Percentiles rank a stretch among this genome's conserved stretches.
Evolutionary conservation across 208 protist genomes (phyloP).

Genomic region (Acanthamoeba lenticulata): DNA sequence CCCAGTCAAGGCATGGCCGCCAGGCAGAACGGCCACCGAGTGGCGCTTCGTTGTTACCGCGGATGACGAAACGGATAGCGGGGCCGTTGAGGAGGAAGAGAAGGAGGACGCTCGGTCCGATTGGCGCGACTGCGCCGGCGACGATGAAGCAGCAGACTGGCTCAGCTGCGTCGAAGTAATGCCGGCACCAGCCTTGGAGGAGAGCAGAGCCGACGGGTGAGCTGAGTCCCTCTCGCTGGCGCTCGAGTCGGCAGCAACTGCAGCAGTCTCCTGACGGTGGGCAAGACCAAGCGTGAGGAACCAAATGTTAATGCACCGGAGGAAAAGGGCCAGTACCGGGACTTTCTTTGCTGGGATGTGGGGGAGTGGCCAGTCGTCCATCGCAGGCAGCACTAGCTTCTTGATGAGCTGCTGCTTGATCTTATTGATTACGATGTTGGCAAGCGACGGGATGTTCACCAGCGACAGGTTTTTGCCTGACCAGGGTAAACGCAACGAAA

Average conservation of each 20-base stretch:
- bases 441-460: constrained; percentile 14
- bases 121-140: background rate
- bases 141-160: background rate
- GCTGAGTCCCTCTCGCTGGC: background rate
- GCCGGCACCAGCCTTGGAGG: background rate
- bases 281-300: background rate
- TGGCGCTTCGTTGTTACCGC: background rate
- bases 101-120: background rate
- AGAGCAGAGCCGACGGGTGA: background rate
- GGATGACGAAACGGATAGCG: background rate
- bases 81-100: background rate
- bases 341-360: background rate
- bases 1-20: background rate
- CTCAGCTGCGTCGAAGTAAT: background rate
- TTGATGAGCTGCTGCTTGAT: constrained; percentile 62
- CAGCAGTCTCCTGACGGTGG: background rate
- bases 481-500: background rate
- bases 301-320: background rate
- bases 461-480: background rate
- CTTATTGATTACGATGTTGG: constrained; percentile 9
- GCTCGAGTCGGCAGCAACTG: too few species aligned
- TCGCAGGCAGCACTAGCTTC: constrained; percentile 35
- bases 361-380: constrained; percentile 27
- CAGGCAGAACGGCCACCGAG: background rate
- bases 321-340: background rate